Percentiles rank a stretch among this genome's conserved stretches.
phyloP scores from a whole-genome alignment of 805 yeast species.

The Hanseniaspora lachancei region DNA sequence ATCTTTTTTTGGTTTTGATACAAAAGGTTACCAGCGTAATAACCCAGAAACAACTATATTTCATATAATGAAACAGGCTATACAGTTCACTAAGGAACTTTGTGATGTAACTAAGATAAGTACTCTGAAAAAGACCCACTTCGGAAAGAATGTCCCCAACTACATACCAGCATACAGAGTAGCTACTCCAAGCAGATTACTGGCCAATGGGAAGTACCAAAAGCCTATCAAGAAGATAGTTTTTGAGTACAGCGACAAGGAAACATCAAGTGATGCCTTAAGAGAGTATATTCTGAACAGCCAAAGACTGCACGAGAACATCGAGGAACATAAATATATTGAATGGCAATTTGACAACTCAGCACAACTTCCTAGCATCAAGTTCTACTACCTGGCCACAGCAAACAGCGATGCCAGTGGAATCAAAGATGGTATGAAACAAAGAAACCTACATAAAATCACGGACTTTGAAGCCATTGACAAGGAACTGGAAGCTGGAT shows the following conservation, averaged over 20 bases:
- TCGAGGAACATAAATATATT: constrained; percentile 48
- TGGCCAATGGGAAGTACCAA: constrained; percentile 65
- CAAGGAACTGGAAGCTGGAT: constrained; percentile 46
- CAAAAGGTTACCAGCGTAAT: no score
- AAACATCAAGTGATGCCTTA: constrained; percentile 84
- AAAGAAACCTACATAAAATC: constrained; percentile 52
- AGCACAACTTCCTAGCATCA: constrained; percentile 66
- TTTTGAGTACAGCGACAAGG: constrained; percentile 84
- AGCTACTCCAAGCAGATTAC: constrained; percentile 44
- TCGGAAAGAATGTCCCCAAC: constrained; percentile 22
- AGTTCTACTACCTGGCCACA: constrained; percentile 41
- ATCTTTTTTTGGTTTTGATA: no score
- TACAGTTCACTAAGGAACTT: not conserved
- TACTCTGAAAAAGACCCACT: not conserved
- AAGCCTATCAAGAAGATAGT: constrained; percentile 65
- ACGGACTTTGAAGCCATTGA: constrained; percentile 57
- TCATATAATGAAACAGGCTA: not conserved
- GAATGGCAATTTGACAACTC: constrained; percentile 60
- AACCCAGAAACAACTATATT: not conserved
- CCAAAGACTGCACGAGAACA: constrained; percentile 40
- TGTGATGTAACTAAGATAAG: constrained; percentile 8
- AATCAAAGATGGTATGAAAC: constrained; percentile 55
- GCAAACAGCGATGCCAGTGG: constrained; percentile 47
- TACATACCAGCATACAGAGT: constrained; percentile 31
- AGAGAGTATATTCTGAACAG: constrained; percentile 45